phyloP scores from a whole-genome alignment of 371 early-diverging fungal genomes.

The Coemansia sp. region DNA sequence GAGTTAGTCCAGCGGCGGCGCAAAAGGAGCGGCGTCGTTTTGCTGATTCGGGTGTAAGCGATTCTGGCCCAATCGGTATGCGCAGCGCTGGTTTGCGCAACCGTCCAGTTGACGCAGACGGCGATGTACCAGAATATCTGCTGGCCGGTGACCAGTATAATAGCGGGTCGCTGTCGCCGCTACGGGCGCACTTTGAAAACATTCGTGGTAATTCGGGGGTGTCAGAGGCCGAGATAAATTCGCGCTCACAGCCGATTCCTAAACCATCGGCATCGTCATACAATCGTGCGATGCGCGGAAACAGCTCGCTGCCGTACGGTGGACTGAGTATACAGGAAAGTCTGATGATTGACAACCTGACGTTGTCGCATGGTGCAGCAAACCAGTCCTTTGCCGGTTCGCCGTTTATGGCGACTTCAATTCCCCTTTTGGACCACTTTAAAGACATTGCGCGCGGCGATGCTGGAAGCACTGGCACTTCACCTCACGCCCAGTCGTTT shows the following conservation, averaged over 20 bases:
- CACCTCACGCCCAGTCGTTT: constrained; percentile 39
- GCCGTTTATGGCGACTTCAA: constrained; percentile 43
- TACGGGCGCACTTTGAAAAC: constrained; percentile 14
- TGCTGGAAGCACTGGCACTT: constrained; percentile 19
- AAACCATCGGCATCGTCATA: constrained; percentile 21
- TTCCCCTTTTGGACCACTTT: constrained; percentile 46
- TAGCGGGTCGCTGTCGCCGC: constrained; percentile 24
- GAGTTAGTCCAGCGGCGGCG: not conserved
- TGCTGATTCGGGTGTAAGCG: not conserved
- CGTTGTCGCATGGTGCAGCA: constrained; percentile 38
- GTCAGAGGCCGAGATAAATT: constrained; percentile 7
- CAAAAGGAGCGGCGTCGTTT: constrained; percentile 6
- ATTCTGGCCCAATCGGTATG: not conserved
- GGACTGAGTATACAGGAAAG: constrained; percentile 48
- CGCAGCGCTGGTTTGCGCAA: not conserved
- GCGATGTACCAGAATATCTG: constrained; percentile 8
- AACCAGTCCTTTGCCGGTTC: constrained; percentile 43
- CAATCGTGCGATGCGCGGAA: constrained; percentile 20
- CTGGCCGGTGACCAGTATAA: constrained; percentile 2
- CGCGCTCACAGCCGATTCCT: constrained; percentile 46
- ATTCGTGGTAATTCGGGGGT: constrained; percentile 1
- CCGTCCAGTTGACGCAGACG: not conserved
- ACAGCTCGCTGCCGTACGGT: constrained; percentile 6
- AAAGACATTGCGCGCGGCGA: constrained; percentile 24
- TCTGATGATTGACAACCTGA: constrained; percentile 41